Conservation (phyloP, 352 stramenopile species). For the Nannochloropsis limnetica region DNA sequence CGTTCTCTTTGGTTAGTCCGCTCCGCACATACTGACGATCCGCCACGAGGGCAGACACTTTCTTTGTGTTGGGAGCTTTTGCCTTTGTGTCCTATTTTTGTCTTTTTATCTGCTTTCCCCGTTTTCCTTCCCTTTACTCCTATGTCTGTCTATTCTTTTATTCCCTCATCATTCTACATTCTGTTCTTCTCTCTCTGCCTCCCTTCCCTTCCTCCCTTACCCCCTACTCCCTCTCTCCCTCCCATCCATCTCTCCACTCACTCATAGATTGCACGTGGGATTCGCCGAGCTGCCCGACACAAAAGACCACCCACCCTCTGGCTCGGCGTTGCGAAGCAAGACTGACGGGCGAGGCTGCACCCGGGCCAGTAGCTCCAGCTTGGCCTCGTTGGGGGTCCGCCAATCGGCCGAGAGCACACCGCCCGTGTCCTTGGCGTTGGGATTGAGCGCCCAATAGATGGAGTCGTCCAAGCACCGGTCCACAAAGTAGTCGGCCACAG, state of each 20-base stretch:
- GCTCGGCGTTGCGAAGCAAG: conserved; percentile 35
- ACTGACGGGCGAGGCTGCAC: conserved; percentile 47
- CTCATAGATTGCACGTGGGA: background rate
- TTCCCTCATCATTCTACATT: background rate
- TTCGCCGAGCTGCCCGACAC: conserved; percentile 13
- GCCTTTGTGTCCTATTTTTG: background rate
- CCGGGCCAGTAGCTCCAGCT: conserved; percentile 55
- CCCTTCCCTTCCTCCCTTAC: background rate
- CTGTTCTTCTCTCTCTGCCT: background rate
- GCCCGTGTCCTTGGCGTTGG: conserved; percentile 60
- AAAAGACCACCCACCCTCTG: background rate
- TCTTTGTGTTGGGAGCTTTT: background rate
- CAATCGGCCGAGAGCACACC: conserved; percentile 60
- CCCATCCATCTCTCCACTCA: background rate
- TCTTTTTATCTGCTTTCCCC: background rate
- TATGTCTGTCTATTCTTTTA: background rate
- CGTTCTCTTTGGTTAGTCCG: background rate
- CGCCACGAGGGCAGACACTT: background rate
- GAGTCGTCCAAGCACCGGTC: conserved; percentile 12
- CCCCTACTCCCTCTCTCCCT: background rate
- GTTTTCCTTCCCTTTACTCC: background rate
- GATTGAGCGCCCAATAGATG: conserved; percentile 57
- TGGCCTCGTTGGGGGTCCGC: conserved; percentile 56
- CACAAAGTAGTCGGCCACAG: background rate
- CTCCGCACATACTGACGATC: background rate